These are phyloP conservation scores for Aspergillus cavernicola DNA, from an alignment of 495 filamentous ascomycete genomes.

Conservation along the genomic window DNA sequence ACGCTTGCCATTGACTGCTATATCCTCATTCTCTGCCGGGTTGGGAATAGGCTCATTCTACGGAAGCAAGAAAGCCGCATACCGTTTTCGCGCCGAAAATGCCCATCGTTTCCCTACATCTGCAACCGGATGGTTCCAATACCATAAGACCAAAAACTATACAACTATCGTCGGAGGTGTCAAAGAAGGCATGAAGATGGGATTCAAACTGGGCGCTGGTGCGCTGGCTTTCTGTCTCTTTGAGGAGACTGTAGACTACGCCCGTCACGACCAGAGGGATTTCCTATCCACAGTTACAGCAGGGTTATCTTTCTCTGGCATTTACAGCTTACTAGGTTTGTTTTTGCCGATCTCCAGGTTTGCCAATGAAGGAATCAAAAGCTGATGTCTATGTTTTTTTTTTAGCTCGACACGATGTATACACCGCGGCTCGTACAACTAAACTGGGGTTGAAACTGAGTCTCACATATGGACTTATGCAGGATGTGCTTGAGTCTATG, in stretches of 20 bases:
- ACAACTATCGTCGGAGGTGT: constrained; percentile 68
- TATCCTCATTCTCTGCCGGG: constrained; percentile 61
- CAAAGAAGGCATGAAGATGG: constrained; percentile 73
- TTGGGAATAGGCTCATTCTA: constrained; percentile 65
- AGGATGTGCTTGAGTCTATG: constrained; percentile 62
- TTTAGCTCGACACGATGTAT: constrained; percentile 74
- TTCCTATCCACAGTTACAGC: constrained; percentile 74
- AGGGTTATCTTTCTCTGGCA: constrained; percentile 74
- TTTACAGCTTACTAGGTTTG: constrained; percentile 84
- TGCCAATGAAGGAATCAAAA: constrained; percentile 1
- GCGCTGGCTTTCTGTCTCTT: constrained; percentile 63
- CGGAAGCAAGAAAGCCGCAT: constrained; percentile 65
- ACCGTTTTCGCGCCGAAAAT: constrained; percentile 91
- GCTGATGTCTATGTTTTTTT: constrained; percentile 16
- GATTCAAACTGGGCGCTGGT: constrained; percentile 62
- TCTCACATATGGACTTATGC: constrained; percentile 72
- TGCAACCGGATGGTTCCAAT: constrained; percentile 90
- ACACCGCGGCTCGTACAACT: constrained; percentile 78
- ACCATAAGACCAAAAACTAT: constrained; percentile 98
- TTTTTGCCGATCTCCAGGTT: constrained; percentile 2
- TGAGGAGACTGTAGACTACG: constrained; percentile 80
- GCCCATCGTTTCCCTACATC: constrained; percentile 81
- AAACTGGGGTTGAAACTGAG: constrained; percentile 75
- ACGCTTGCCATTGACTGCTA: constrained; percentile 60
- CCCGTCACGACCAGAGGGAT: constrained; percentile 63